phyloP scores from a whole-genome alignment of 148 eudicot genomes.

The Cornus florida region DNA sequence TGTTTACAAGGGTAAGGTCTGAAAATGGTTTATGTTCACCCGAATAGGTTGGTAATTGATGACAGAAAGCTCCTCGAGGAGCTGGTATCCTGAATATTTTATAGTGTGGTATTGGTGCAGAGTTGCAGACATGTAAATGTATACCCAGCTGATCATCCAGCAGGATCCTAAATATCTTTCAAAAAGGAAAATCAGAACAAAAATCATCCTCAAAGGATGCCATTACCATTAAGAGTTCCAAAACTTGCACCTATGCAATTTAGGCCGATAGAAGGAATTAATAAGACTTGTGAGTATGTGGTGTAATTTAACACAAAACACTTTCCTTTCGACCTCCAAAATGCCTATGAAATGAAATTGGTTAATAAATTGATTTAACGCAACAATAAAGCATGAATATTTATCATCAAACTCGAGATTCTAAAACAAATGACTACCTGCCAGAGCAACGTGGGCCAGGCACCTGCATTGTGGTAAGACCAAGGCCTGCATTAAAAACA shows the following conservation, averaged over 20 bases:
- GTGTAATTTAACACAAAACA: background rate
- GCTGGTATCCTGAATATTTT: background rate
- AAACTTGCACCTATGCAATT: background rate
- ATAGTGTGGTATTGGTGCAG: no score
- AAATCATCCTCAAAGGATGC: no score
- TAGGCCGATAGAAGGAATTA: no score
- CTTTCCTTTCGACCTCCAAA: no score
- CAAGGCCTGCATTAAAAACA: conserved; percentile 50
- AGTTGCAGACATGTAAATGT: background rate
- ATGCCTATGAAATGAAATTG: no score
- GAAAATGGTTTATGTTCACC: no score
- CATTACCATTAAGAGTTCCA: background rate
- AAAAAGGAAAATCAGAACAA: no score
- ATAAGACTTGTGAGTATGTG: background rate
- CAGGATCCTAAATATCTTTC: background rate
- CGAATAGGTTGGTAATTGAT: no score
- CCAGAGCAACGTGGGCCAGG: conserved; percentile 79
- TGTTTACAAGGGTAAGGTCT: no score
- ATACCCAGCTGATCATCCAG: conserved; percentile 6
- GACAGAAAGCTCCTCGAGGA: background rate
- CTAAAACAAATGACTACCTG: conserved; percentile 37
- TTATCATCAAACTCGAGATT: conserved; percentile 1
- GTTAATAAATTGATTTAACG: no score
- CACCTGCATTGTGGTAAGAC: conserved; percentile 73
- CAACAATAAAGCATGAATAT: background rate